These are phyloP conservation scores for Claviceps cyperi DNA, from an alignment of 2,329 filamentous ascomycete genomes.

Conservation along the genomic window DNA sequence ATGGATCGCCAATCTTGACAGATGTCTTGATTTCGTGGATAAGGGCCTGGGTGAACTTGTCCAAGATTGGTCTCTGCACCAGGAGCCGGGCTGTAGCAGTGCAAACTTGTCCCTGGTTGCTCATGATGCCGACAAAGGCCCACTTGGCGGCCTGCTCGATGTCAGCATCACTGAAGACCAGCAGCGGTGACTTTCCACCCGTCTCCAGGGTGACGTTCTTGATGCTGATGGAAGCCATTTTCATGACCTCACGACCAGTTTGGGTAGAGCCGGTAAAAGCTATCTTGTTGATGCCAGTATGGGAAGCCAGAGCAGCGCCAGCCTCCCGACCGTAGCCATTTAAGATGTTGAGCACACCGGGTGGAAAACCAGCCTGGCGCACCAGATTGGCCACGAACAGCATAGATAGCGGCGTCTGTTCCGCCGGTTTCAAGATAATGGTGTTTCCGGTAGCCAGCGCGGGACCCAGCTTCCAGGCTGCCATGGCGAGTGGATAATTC, in stretches of 20 bases:
- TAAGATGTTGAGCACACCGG: conserved; percentile 62
- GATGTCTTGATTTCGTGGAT: conserved; percentile 41
- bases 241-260: conserved; percentile 64
- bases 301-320: conserved; percentile 52
- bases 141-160: conserved; percentile 53
- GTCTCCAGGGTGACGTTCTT: conserved; percentile 55
- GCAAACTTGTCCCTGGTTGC: conserved; percentile 51
- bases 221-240: conserved; percentile 49
- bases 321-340: conserved; percentile 57
- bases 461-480: conserved; percentile 60
- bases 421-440: conserved; percentile 49
- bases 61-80: conserved; percentile 45
- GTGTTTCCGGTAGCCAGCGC: conserved; percentile 51
- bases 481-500: conserved; percentile 45
- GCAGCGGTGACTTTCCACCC: conserved; percentile 49
- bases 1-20: conserved; percentile 56
- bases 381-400: conserved; percentile 52
- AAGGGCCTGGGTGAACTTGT: conserved; percentile 50
- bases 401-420: conserved; percentile 52
- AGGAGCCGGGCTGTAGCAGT: conserved; percentile 50
- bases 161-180: conserved; percentile 53
- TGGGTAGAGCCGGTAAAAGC: conserved; percentile 65
- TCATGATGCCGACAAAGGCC: conserved; percentile 36
- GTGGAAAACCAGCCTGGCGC: conserved; percentile 60
- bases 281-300: conserved; percentile 59